A percentile compares a stretch with the other conserved stretches of the same genome.
Conservation (phyloP, 2,329 filamentous ascomycete genomes). For the Xylariales sp. region DNA sequence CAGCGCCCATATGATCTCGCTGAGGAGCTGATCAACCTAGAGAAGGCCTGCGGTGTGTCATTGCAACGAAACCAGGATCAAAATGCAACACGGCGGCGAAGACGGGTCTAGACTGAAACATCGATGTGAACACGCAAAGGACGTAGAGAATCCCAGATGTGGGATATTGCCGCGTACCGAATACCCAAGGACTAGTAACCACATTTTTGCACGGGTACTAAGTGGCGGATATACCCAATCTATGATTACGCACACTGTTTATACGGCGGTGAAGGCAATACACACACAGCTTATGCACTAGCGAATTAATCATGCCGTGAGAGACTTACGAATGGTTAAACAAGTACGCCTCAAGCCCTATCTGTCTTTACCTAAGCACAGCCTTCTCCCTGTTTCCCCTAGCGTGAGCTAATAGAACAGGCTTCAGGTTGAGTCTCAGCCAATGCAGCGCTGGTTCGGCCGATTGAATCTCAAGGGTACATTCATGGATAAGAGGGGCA, state of each 20-base stretch:
- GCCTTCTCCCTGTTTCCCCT: too few species aligned
- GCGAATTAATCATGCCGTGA: conserved; percentile 85
- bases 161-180: conserved; percentile 92
- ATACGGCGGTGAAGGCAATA: conserved; percentile 91
- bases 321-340: conserved; percentile 93
- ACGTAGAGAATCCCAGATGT: conserved; percentile 82
- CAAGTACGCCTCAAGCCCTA: conserved; percentile 81
- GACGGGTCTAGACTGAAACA: conserved; percentile 71
- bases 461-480: conserved; percentile 80
- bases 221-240: conserved; percentile 98
- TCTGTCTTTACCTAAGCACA: conserved; percentile 48
- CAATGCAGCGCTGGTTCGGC: conserved; percentile 86
- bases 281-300: conserved; percentile 91
- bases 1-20: conserved; percentile 87
- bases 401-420: too few species aligned
- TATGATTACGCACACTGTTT: conserved; percentile 90
- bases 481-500: conserved; percentile 81
- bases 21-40: conserved; percentile 80
- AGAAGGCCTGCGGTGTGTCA: conserved; percentile 84
- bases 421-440: conserved; percentile 48
- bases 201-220: conserved; percentile 81
- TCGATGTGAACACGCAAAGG: conserved; percentile 84
- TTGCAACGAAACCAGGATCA: conserved; percentile 80
- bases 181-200: conserved; percentile 69
- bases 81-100: conserved; percentile 84